Evolutionary conservation across 768 basidiomycete species (phyloP), one percentile per base, ranked within the genome.

Genomic region (Rhizopogon rudus): DNA sequence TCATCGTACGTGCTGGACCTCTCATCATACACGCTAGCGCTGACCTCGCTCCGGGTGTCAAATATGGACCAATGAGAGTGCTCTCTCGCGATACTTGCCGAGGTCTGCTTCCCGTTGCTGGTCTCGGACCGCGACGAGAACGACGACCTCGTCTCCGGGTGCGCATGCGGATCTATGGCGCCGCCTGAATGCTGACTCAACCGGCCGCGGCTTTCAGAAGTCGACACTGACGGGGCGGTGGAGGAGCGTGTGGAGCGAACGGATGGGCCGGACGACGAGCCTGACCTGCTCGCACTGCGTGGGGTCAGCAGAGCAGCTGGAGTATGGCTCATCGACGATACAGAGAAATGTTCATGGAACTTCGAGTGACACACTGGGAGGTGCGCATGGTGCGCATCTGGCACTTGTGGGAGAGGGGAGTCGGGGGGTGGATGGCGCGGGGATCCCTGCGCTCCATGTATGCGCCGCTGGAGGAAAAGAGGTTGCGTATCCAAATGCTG

Each of bases 311-410:
- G 61, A 51, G 55, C 51, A 17, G 63, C 46, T 10, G 29, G 51
- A 7, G 56, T 37, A 9, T 56, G 56, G 20, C 66, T 61, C 29
- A 63, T 50, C 2, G 62, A 67, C 3, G 68, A 68, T 5, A 68
- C 55, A 1, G 68, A 66, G 43, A 69, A 55, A 40, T 71, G 70
- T 20, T 69, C 70, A 40, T 70, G 68, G 60, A 71, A 69, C 46
- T 71, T 69, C 5, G 68, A 70, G 33, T 56, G 45, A 5, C 56
- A 17, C 17, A 31, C 46, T 2, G 61, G 28, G 1, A 62, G 60
- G 5, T 62, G 63, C 7, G 58, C 58, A 33, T 57, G 44, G 3
- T 43, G 55, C 6, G 44, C 28, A 43, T 33, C 52, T 7, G 51
- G 44, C 3, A 67, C 62, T 2, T 67, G 64, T 33, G 70, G 68